A percentile compares a stretch with the other conserved stretches of the same genome.
phyloP scores from a whole-genome alignment of 1,284 basidiomycete genomes.

The Puccinia hordei region DNA sequence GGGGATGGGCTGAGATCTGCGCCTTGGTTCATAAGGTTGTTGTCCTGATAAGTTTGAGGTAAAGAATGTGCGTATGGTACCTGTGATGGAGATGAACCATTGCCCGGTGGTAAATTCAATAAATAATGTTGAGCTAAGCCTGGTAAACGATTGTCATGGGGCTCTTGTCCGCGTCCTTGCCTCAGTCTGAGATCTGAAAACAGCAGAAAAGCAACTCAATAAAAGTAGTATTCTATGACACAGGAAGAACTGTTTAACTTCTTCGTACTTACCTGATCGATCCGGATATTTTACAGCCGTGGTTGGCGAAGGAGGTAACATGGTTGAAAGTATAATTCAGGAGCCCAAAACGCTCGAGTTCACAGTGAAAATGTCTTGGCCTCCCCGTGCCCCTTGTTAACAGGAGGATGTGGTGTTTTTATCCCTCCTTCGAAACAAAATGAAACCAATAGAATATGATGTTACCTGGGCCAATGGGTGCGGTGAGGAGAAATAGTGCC shows the following conservation, averaged over 20 bases:
- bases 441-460: no score
- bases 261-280: not conserved
- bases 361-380: not conserved
- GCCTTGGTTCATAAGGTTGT: not conserved
- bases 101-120: not conserved
- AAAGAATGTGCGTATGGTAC: not conserved
- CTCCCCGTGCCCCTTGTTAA: no score
- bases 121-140: conserved; percentile 6
- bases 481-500: no score
- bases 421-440: no score
- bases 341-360: not conserved
- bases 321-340: not conserved
- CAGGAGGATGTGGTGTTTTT: no score
- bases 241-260: no score
- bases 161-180: not conserved
- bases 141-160: not conserved
- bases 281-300: conserved; percentile 11
- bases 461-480: no score
- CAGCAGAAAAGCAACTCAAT: not conserved
- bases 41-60: not conserved
- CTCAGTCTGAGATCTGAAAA: conserved; percentile 5
- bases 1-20: conserved; percentile 1
- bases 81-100: not conserved
- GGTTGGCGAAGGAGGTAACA: conserved; percentile 10
- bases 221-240: not conserved